phyloP scores from a whole-genome alignment of 176 grass and related monocot species.

The Hordeum vulgare region DNA sequence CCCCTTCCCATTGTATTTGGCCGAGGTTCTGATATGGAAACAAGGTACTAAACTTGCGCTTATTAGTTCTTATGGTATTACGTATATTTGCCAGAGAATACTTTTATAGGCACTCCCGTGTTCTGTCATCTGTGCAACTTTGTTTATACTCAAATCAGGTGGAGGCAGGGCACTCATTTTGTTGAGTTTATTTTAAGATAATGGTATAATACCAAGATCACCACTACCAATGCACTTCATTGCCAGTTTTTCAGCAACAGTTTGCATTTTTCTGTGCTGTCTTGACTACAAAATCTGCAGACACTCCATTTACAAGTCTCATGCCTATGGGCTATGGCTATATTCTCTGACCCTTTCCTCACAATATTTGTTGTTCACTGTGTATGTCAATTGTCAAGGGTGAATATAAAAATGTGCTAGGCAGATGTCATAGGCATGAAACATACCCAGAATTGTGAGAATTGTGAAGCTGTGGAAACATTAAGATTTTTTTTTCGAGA shows the following conservation, averaged over 20 bases:
- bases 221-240: neutral
- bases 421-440: neutral
- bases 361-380: neutral
- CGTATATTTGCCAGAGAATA: slow-evolving; percentile 5
- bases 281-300: neutral
- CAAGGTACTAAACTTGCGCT: slow-evolving; percentile 39
- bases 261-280: neutral
- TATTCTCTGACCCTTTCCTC: neutral
- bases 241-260: neutral
- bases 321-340: neutral
- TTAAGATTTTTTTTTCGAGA: no score
- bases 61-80: neutral
- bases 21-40: slow-evolving; percentile 78
- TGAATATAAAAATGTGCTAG: neutral
- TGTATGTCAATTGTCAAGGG: neutral
- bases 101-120: neutral
- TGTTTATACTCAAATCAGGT: neutral
- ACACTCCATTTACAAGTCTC: neutral
- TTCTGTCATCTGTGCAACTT: neutral
- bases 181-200: neutral
- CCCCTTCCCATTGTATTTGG: slow-evolving; percentile 97
- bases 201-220: neutral
- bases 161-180: neutral
- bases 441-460: neutral
- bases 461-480: neutral